Evolutionary conservation across 2,329 filamentous ascomycete species (phyloP).

Genomic region (Blastomyces parvus): DNA sequence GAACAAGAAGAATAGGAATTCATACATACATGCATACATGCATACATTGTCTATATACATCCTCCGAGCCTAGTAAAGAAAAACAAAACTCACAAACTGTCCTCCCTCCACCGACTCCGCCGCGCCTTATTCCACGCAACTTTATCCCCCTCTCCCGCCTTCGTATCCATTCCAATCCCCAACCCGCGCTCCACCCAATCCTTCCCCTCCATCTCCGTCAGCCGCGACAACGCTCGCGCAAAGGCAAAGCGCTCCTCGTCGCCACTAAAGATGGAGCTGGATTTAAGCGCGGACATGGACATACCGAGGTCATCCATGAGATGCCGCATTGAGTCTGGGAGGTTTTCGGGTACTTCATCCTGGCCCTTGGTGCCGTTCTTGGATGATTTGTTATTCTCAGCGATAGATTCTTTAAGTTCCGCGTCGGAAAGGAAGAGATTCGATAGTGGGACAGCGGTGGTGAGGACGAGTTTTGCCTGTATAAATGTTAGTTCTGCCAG

Average conservation of each 20-base stretch:
- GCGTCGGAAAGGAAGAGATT: slow-evolving; percentile 73
- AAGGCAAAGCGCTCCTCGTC: slow-evolving; percentile 97
- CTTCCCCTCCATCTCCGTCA: slow-evolving; percentile 86
- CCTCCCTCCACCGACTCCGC: slow-evolving; percentile 43
- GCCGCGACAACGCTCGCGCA: slow-evolving; percentile 70
- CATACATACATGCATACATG: neutral
- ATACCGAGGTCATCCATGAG: slow-evolving; percentile 82
- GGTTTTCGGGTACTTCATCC: slow-evolving; percentile 40
- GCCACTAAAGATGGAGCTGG: slow-evolving; percentile 76
- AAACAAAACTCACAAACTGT: slow-evolving; percentile 32
- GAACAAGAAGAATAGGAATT: neutral
- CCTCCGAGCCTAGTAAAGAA: neutral
- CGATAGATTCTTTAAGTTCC: slow-evolving; percentile 55
- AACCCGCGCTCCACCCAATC: slow-evolving; percentile 85
- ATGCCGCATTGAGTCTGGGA: slow-evolving; percentile 63
- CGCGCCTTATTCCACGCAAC: slow-evolving; percentile 43
- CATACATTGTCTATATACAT: neutral
- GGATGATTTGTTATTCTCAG: slow-evolving; percentile 21
- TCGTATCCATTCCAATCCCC: slow-evolving; percentile 38
- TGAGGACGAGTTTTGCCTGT: slow-evolving; percentile 89
- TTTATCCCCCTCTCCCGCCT: slow-evolving; percentile 30
- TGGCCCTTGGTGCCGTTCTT: slow-evolving; percentile 21
- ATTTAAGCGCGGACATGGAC: slow-evolving; percentile 76
- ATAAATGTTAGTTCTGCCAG: slow-evolving; percentile 18
- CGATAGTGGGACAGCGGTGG: slow-evolving; percentile 71